Base-by-base conservation (phyloP, 2,329 filamentous ascomycete genomes). In the Diplodia sapinea region DNA sequence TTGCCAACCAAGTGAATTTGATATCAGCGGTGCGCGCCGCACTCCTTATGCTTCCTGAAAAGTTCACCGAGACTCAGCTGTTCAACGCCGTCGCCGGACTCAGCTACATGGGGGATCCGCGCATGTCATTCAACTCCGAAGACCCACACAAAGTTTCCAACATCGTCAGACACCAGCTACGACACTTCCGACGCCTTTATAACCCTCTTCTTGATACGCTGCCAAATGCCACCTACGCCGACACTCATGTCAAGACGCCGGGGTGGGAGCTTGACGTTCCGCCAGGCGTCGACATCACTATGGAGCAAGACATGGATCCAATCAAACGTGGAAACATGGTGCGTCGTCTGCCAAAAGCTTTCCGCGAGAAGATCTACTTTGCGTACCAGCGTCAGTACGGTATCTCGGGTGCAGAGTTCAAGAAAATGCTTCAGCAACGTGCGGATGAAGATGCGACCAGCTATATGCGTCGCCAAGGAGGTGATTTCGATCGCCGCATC, bases 1-100 rank as follows among this genome's bases (percentile, higher is more conserved):
- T 98, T 38, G 93, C 94, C 4, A 98, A 99, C 79, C 95, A 99
- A 79, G 90, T 96, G 78, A 99, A 99, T 77, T 86, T 99, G 20
- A 86, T 98, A 52, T 94, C 94, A 9, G 96, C 96, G 2, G 84
- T 98, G 5, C 91, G 95, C 68, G 94, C 94, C 3, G 93, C 95
- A 0, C 86, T 99, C 1, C 85, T 99, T 0, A 87, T 99, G 29
- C 85, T 99, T 0, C 94, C 94, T 0, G 87, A 89, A 0, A 83
- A 86, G 2, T 99, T 99, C 78, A 94, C 90, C 31, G 95, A 99
- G 75, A 87, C 88, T 69, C 86, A 97, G 72, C 84, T 99, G 1
- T 99, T 97, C 80, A 90, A 88, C 72, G 95, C 93, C 23, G 97
- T 99, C 69, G 91, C 95, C 0, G 91, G 92, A 26, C 90, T 99